Evolutionary conservation across 1,139 yeast genomes (phyloP).

Genomic region (Lodderomyces margitis): DNA sequence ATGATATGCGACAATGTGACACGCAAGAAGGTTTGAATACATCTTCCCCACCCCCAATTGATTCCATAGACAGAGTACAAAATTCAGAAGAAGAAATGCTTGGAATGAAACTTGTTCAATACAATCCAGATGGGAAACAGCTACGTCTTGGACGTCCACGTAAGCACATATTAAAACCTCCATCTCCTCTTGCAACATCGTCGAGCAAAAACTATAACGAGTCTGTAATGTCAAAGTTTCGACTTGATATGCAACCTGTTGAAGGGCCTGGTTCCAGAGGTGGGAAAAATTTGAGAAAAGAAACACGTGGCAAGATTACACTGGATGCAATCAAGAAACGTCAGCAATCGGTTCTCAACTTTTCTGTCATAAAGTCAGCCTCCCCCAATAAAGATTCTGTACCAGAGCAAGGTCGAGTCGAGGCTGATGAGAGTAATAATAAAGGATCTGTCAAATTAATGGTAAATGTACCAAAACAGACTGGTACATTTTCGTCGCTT

Average conservation of each 20-base stretch:
- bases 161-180: constrained; percentile 21
- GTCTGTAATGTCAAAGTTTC: constrained; percentile 34
- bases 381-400: background rate
- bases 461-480: background rate
- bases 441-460: background rate
- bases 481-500: too few relatives aligned
- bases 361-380: constrained; percentile 6
- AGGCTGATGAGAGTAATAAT: background rate
- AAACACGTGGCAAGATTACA: constrained; percentile 31
- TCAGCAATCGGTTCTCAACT: constrained; percentile 22
- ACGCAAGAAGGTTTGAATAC: background rate
- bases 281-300: constrained; percentile 26
- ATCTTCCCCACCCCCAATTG: background rate
- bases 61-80: background rate
- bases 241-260: constrained; percentile 38
- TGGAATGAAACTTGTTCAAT: constrained; percentile 28
- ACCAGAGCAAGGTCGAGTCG: constrained; percentile 7
- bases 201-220: constrained; percentile 31
- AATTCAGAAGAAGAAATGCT: background rate
- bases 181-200: constrained; percentile 26
- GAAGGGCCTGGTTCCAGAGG: constrained; percentile 49
- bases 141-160: constrained; percentile 40
- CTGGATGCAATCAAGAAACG: constrained; percentile 21
- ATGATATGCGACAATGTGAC: constrained; percentile 2
- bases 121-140: constrained; percentile 31